Evolutionary conservation across 1,284 basidiomycete genomes (phyloP).

Genomic region (Leccinum fuscescens): DNA sequence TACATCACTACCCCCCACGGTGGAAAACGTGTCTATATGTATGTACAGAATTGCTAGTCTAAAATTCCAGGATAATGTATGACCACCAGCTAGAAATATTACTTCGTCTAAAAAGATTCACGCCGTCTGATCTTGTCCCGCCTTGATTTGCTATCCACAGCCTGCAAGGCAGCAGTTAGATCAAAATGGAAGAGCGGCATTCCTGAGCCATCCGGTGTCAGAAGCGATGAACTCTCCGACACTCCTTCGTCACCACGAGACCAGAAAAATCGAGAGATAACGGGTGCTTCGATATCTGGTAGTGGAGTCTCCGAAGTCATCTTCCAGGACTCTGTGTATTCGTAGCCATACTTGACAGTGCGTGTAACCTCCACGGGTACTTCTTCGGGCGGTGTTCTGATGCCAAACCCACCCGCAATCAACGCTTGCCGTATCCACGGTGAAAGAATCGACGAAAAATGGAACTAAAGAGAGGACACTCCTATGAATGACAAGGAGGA

Average conservation of each 20-base stretch:
- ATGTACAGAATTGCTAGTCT: neutral
- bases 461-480: constrained; percentile 55
- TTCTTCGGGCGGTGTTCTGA: constrained; percentile 43
- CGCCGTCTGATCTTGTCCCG: neutral
- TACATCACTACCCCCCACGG: neutral
- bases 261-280: constrained; percentile 22
- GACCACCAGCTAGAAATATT: neutral
- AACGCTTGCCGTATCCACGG: constrained; percentile 93
- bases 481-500: neutral
- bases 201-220: constrained; percentile 38
- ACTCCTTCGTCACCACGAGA: neutral
- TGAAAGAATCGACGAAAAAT: constrained; percentile 86
- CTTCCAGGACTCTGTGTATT: constrained; percentile 23
- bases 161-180: constrained; percentile 66
- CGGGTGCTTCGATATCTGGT: constrained; percentile 40
- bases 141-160: constrained; percentile 49
- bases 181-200: constrained; percentile 92
- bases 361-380: constrained; percentile 66
- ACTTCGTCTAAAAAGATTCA: neutral
- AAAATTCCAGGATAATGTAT: neutral
- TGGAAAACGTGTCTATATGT: neutral
- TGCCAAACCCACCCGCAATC: constrained; percentile 85
- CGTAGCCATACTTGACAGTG: constrained; percentile 62
- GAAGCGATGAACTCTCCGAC: constrained; percentile 38
- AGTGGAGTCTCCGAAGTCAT: constrained; percentile 11